Evolutionary conservation across 1,284 basidiomycete species (phyloP).

Genomic region (Butyriboletus appendiculatus): DNA sequence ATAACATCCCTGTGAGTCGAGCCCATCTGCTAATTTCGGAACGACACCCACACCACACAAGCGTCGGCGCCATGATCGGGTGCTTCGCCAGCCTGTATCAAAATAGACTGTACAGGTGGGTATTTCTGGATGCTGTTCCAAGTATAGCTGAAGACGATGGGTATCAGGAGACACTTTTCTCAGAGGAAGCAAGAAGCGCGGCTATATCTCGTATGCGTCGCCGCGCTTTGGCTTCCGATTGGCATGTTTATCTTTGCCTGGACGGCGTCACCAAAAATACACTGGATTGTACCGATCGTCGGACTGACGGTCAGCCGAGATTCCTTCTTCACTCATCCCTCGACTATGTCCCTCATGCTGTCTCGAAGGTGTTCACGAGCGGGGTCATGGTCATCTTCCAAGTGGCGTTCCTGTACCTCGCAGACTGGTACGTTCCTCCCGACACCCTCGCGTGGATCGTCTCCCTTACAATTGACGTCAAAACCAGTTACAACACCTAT

Average conservation of each 20-base stretch:
- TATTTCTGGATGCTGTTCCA: not conserved
- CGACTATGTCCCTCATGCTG: constrained; percentile 15
- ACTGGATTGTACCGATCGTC: constrained; percentile 46
- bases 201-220: constrained; percentile 54
- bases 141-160: not conserved
- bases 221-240: constrained; percentile 51
- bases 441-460: not conserved
- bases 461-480: not conserved
- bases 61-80: constrained; percentile 64
- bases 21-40: not conserved
- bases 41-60: constrained; percentile 28
- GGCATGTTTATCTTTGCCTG: constrained; percentile 56
- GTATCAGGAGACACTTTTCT: constrained; percentile 22
- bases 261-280: constrained; percentile 33
- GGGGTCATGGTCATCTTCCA: constrained; percentile 61
- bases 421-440: constrained; percentile 56
- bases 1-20: constrained; percentile 54
- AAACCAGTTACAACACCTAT: constrained; percentile 61
- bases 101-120: constrained; percentile 65
- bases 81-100: constrained; percentile 61
- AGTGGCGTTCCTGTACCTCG: constrained; percentile 68
- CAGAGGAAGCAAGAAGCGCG: constrained; percentile 62
- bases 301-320: constrained; percentile 39
- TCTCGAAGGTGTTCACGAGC: constrained; percentile 53
- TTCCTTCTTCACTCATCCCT: not conserved